Conservation (phyloP, 495 filamentous ascomycete genomes). For the Neurospora sp. region DNA sequence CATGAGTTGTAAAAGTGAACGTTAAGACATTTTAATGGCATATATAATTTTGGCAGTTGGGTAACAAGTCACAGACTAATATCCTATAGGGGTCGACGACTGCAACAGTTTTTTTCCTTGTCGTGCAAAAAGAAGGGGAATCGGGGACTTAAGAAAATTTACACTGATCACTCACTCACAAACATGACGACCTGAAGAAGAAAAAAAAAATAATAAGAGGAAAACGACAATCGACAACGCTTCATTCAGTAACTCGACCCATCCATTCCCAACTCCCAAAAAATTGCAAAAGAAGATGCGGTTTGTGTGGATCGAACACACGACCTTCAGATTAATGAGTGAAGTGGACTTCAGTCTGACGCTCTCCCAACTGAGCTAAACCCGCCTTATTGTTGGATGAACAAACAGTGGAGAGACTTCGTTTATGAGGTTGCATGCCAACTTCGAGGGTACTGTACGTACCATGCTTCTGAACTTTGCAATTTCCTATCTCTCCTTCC, state of each 20-base stretch:
- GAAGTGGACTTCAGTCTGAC: conserved; percentile 12
- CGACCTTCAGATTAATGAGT: conserved; percentile 12
- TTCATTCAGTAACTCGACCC: too few species aligned
- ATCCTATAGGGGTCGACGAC: too few species aligned
- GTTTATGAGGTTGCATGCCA: neutral
- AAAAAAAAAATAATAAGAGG: neutral
- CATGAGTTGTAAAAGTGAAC: neutral
- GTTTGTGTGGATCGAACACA: conserved; percentile 16
- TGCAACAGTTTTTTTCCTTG: neutral
- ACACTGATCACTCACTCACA: neutral
- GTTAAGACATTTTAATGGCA: neutral
- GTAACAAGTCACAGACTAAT: too few species aligned
- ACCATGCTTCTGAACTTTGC: neutral
- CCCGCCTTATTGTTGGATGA: conserved; percentile 3
- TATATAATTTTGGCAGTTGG: neutral
- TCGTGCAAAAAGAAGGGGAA: neutral
- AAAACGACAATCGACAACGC: neutral
- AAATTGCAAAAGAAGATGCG: conserved; percentile 7
- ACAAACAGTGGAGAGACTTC: neutral
- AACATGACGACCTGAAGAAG: neutral
- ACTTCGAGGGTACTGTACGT: neutral
- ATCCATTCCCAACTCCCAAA: neutral
- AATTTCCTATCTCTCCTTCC: neutral
- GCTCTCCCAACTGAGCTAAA: conserved; percentile 20
- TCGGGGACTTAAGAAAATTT: neutral